Evolutionary conservation across 2,329 filamentous ascomycete genomes (phyloP), one percentile per base, ranked within the genome.

Genomic region (Pestalotiopsis sp.): DNA sequence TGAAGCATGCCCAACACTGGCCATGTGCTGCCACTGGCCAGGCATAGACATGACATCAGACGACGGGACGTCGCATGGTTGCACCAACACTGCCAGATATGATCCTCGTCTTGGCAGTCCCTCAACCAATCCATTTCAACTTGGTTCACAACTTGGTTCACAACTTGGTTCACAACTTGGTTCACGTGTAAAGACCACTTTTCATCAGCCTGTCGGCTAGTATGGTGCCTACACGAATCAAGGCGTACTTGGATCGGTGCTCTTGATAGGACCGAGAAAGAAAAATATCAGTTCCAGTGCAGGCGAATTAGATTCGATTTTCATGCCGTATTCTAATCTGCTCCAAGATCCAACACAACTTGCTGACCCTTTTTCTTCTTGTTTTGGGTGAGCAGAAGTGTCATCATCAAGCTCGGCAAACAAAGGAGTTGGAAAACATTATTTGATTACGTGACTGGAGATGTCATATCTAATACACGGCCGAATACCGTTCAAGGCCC

Each of bases 401-500:
- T 9, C 31, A 36, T 9, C 7, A 36, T 36, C 31, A 36, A 36
- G 31, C 31, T 36, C 6, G 31, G 31, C 31, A 36, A 36, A 36
- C 7, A 36, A 36, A 6, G 6, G 31, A 7, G 9, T 36, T 36
- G 31, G 31, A 36, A 59, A 27, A 27, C 17, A 59, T 59, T 59
- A 59, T 36, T 59, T 17, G 25, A 59, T 59, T 59, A 27, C 12
- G 38, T 62, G 59, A 62, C 36, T 62, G 59, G 59, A 62, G 59
- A 38, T 27, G 14, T 62, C 59, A 14, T 62, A 36, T 62, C 59
- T 62, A 62, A 36, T 62, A 62, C 59, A 62, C 14, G 27, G 59
- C 31, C 59, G 20, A 36, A 31, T 31, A 40, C 12, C 59, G 59
- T 62, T 31, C 38, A 62, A 36, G 11, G 25, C 59, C 17, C 59